These are phyloP conservation scores for Ramalina intermedia DNA, from an alignment of 495 filamentous ascomycete genomes.

Conservation along the genomic window DNA sequence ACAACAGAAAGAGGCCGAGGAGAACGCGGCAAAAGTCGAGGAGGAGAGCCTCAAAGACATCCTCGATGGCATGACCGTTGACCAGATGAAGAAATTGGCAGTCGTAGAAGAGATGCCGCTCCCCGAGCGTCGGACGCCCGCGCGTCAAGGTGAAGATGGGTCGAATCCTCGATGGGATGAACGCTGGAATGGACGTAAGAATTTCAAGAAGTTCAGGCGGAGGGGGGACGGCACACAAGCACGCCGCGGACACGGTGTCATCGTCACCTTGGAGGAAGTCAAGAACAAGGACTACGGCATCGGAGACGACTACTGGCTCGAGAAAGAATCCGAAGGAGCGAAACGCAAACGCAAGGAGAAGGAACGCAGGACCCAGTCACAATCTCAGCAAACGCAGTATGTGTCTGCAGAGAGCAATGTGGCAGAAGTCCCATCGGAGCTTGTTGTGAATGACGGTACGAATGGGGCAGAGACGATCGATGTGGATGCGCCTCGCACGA, in stretches of 20 bases:
- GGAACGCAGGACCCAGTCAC: slow-evolving; percentile 13
- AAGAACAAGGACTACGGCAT: slow-evolving; percentile 67
- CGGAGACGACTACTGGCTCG: slow-evolving; percentile 71
- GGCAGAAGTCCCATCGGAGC: slow-evolving; percentile 14
- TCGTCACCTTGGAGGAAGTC: slow-evolving; percentile 68
- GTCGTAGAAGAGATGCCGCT: slow-evolving; percentile 72
- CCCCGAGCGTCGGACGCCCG: slow-evolving; percentile 16
- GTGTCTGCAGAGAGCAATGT: slow-evolving; percentile 16
- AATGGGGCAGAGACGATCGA: slow-evolving; percentile 16
- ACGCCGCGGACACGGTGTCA: slow-evolving; percentile 42
- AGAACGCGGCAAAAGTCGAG: slow-evolving; percentile 44
- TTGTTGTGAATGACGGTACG: slow-evolving; percentile 17
- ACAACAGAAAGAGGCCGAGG: slow-evolving; percentile 52
- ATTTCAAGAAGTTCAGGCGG: slow-evolving; percentile 83
- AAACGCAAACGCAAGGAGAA: slow-evolving; percentile 20
- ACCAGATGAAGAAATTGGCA: slow-evolving; percentile 58
- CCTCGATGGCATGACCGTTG: slow-evolving; percentile 47
- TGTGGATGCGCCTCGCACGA: slow-evolving; percentile 14
- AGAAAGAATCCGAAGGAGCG: slow-evolving; percentile 23
- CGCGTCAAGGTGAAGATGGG: slow-evolving; percentile 12
- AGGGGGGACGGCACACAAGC: slow-evolving; percentile 36
- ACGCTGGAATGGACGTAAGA: slow-evolving; percentile 87
- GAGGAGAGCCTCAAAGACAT: slow-evolving; percentile 38
- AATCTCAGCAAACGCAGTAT: slow-evolving; percentile 11
- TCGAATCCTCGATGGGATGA: slow-evolving; percentile 67